phyloP scores from a whole-genome alignment of 371 early-diverging fungal genomes.

The Apophysomyces sp. region DNA sequence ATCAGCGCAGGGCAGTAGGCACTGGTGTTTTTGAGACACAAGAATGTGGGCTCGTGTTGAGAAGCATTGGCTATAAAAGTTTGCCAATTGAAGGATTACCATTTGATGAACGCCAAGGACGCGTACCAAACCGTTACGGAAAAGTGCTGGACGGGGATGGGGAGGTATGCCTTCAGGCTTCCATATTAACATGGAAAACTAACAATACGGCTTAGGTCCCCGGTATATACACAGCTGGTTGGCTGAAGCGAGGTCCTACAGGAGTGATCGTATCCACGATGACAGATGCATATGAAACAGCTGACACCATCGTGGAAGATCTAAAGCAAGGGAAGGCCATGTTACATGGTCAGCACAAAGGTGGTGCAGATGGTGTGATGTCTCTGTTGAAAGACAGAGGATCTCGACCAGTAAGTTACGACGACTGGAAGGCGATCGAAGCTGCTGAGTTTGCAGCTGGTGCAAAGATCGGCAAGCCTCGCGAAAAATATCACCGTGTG shows the following conservation, averaged over 20 bases:
- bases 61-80: conserved; percentile 89
- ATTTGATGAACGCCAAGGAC: conserved; percentile 67
- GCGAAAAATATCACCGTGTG: conserved; percentile 76
- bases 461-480: conserved; percentile 63
- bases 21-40: conserved; percentile 58
- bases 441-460: conserved; percentile 73
- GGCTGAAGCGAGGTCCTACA: conserved; percentile 93
- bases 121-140: conserved; percentile 81
- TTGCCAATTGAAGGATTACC: conserved; percentile 71
- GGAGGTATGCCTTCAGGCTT: conserved; percentile 22
- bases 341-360: conserved; percentile 18
- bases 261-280: conserved; percentile 96
- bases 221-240: conserved; percentile 87
- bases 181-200: neutral
- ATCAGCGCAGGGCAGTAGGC: conserved; percentile 51
- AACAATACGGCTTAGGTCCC: conserved; percentile 32
- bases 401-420: conserved; percentile 58
- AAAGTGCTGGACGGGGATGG: conserved; percentile 63
- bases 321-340: conserved; percentile 32
- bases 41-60: conserved; percentile 67
- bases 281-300: conserved; percentile 92
- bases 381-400: conserved; percentile 22
- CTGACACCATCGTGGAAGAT: conserved; percentile 71
- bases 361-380: conserved; percentile 29
- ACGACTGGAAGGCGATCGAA: conserved; percentile 85